phyloP scores from a whole-genome alignment of 2,329 filamentous ascomycete genomes.

The Fusarium zealandicum region DNA sequence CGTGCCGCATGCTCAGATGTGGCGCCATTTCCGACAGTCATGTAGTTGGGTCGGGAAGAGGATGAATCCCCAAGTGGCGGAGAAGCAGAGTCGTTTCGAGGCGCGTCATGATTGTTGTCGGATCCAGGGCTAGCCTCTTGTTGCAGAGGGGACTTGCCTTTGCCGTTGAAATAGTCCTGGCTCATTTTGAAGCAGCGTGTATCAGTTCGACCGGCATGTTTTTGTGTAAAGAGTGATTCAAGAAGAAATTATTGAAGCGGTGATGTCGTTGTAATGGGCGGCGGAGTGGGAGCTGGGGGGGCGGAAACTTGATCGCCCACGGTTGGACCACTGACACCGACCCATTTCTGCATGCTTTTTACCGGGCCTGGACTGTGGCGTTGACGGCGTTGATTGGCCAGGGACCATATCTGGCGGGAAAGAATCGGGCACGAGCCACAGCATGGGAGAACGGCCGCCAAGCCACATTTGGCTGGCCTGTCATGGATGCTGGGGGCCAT shows the following conservation, averaged over 20 bases:
- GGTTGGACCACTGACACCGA: slow-evolving; percentile 31
- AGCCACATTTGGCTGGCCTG: slow-evolving; percentile 13
- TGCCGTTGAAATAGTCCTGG: slow-evolving; percentile 64
- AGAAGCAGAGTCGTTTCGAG: slow-evolving; percentile 39
- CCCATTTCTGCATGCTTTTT: slow-evolving; percentile 45
- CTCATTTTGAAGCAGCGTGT: slow-evolving; percentile 58
- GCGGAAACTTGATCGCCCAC: slow-evolving; percentile 36
- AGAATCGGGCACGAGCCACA: slow-evolving; percentile 11
- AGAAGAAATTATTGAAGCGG: slow-evolving; percentile 25
- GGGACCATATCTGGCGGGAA: slow-evolving; percentile 18
- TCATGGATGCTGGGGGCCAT: slow-evolving; percentile 9
- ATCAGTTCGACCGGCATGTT: slow-evolving; percentile 47
- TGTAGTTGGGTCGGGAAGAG: slow-evolving; percentile 68
- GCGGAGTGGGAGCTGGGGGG: slow-evolving; percentile 29
- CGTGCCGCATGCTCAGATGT: slow-evolving; percentile 82
- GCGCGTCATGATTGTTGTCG: slow-evolving; percentile 37
- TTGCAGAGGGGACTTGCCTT: slow-evolving; percentile 57
- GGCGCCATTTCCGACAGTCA: slow-evolving; percentile 86
- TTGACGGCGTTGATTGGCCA: slow-evolving; percentile 42
- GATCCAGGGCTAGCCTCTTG: slow-evolving; percentile 40
- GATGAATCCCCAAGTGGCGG: slow-evolving; percentile 36
- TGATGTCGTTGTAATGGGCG: slow-evolving; percentile 34
- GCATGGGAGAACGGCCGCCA: slow-evolving; percentile 13
- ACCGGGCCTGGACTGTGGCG: slow-evolving; percentile 38
- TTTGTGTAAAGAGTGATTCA: slow-evolving; percentile 31